phyloP scores from a whole-genome alignment of 257 asterid species.

The Primulina huaijiensis region DNA sequence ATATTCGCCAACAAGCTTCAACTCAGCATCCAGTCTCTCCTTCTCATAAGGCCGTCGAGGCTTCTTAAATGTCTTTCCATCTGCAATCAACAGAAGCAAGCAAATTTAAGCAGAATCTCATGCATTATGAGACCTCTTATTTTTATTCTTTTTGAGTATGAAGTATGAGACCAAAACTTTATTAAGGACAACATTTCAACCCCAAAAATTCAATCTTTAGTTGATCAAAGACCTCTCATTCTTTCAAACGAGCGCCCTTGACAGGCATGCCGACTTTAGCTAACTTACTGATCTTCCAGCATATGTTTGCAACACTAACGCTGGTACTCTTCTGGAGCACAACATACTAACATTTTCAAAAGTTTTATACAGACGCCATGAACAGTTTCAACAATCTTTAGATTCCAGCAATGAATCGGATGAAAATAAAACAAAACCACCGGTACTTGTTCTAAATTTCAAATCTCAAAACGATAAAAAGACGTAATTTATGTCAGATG shows the following conservation, averaged over 20 bases:
- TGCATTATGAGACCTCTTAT: neutral
- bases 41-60: conserved; percentile 90
- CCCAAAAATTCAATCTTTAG: neutral
- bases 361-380: neutral
- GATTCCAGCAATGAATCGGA: neutral
- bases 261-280: neutral
- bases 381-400: neutral
- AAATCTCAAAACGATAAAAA: neutral
- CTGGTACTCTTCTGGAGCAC: neutral
- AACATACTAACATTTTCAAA: neutral
- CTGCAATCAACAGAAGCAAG: conserved; percentile 25
- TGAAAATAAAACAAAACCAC: neutral
- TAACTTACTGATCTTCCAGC: neutral
- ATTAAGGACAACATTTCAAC: neutral
- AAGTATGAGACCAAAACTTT: neutral
- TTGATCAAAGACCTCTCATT: neutral
- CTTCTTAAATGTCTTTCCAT: conserved; percentile 89
- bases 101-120: neutral
- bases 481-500: neutral
- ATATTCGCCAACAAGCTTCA: conserved; percentile 82
- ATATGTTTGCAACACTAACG: neutral
- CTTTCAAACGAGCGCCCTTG: neutral
- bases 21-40: conserved; percentile 85
- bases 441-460: neutral
- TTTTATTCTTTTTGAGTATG: neutral